Conservation (phyloP, 1,284 basidiomycete species). For the Fistulina hepatica region DNA sequence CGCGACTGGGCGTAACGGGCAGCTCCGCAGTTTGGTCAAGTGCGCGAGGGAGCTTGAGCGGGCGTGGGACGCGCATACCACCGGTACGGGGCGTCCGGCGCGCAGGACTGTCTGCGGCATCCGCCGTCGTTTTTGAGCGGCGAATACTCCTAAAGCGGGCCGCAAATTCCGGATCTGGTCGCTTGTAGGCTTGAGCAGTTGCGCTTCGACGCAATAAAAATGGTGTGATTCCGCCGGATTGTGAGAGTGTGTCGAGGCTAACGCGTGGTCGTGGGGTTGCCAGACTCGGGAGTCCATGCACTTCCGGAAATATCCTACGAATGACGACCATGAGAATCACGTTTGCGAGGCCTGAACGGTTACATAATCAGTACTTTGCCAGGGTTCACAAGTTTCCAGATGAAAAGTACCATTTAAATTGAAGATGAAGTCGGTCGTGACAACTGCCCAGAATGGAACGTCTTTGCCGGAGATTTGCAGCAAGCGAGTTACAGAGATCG, state of each 20-base stretch:
- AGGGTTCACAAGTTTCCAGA: background rate
- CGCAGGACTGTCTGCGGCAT: too few species aligned
- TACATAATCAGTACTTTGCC: background rate
- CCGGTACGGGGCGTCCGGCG: too few species aligned
- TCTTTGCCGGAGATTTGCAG: conserved; percentile 20
- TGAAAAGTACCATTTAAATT: conserved; percentile 23
- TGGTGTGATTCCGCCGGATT: conserved; percentile 9
- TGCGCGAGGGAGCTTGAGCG: too few species aligned
- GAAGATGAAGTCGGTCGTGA: conserved; percentile 23
- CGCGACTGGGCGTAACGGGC: too few species aligned
- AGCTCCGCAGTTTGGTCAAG: too few species aligned
- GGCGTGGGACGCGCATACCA: too few species aligned
- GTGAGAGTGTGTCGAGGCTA: conserved; percentile 10
- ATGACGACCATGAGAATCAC: conserved; percentile 14
- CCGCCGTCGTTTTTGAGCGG: too few species aligned
- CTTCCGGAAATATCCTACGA: conserved; percentile 13
- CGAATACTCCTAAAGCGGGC: too few species aligned
- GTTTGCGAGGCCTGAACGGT: conserved; percentile 14
- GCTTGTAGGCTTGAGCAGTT: too few species aligned
- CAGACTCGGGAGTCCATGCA: conserved; percentile 12
- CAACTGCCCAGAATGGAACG: conserved; percentile 24
- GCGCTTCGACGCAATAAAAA: conserved; percentile 11
- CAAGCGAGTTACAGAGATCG: conserved; percentile 26
- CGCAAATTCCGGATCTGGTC: too few species aligned
- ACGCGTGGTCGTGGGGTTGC: conserved; percentile 9